phyloP scores from a whole-genome alignment of 768 basidiomycete genomes.

The Tulasnella sp. region DNA sequence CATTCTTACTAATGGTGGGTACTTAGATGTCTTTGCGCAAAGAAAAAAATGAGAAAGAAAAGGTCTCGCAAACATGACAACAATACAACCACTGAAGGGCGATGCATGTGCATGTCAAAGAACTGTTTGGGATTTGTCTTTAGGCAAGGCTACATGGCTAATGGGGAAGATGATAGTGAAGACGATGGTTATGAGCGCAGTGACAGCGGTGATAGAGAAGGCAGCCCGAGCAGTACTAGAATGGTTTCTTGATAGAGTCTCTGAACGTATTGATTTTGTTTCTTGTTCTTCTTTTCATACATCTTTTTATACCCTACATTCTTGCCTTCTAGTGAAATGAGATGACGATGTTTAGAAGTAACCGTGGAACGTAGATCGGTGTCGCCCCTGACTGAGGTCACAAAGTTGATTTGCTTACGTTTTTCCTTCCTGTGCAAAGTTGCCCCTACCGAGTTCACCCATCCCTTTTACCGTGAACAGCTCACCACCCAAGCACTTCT shows the following conservation, averaged over 20 bases:
- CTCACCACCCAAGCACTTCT: not conserved
- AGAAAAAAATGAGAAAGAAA: slow-evolving; percentile 24
- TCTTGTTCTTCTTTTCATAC: no score
- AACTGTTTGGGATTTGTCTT: not conserved
- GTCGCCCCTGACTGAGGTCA: not conserved
- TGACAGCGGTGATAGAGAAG: no score
- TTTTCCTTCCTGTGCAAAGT: not conserved
- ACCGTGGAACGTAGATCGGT: not conserved
- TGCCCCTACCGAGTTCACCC: no score
- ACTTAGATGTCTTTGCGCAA: not conserved
- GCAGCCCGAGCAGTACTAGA: no score
- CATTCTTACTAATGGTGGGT: not conserved
- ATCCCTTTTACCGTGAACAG: not conserved
- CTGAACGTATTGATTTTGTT: no score
- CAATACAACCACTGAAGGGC: no score
- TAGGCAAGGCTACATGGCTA: not conserved
- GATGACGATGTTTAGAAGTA: not conserved
- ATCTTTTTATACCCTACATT: no score
- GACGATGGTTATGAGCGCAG: not conserved
- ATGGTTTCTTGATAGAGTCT: no score
- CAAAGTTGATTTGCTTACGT: not conserved
- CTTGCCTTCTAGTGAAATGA: no score
- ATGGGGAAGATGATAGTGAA: not conserved
- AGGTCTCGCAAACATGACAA: not conserved
- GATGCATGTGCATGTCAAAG: not conserved